phyloP scores from a whole-genome alignment of 208 protist species.

The Trypanosoma brucei region DNA sequence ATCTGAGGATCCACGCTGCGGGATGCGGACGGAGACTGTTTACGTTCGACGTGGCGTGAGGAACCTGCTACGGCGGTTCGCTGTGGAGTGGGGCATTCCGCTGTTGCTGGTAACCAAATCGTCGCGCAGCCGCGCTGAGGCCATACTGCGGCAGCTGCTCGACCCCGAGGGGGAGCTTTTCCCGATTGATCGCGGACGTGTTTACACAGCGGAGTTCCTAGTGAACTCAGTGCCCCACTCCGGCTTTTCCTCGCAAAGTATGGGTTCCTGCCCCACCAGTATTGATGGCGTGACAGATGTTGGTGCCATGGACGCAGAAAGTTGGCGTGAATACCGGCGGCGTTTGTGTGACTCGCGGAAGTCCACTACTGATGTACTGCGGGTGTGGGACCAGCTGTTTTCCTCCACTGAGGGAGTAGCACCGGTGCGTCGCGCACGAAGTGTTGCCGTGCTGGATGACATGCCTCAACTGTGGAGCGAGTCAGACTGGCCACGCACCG shows the following conservation, averaged over 20 bases:
- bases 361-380: slow-evolving; percentile 21
- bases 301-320: neutral
- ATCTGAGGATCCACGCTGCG: neutral
- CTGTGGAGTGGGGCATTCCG: slow-evolving; percentile 70
- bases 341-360: slow-evolving; percentile 5
- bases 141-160: slow-evolving; percentile 50
- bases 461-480: slow-evolving; percentile 61
- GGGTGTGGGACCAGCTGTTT: slow-evolving; percentile 17
- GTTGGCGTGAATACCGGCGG: neutral
- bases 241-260: too few species aligned
- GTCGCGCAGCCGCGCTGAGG: slow-evolving; percentile 43
- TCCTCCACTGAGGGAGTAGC: neutral
- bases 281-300: neutral
- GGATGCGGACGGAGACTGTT: slow-evolving; percentile 40
- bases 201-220: slow-evolving; percentile 28
- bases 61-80: slow-evolving; percentile 38
- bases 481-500: slow-evolving; percentile 61
- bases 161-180: slow-evolving; percentile 62
- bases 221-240: neutral
- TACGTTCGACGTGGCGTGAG: slow-evolving; percentile 64
- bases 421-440: slow-evolving; percentile 22
- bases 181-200: slow-evolving; percentile 9
- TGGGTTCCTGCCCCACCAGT: too few species aligned
- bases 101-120: slow-evolving; percentile 77
- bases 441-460: slow-evolving; percentile 74